These are phyloP conservation scores for Gastroboletus turbinatus DNA, from an alignment of 1,284 basidiomycete species.

Conservation along the genomic window DNA sequence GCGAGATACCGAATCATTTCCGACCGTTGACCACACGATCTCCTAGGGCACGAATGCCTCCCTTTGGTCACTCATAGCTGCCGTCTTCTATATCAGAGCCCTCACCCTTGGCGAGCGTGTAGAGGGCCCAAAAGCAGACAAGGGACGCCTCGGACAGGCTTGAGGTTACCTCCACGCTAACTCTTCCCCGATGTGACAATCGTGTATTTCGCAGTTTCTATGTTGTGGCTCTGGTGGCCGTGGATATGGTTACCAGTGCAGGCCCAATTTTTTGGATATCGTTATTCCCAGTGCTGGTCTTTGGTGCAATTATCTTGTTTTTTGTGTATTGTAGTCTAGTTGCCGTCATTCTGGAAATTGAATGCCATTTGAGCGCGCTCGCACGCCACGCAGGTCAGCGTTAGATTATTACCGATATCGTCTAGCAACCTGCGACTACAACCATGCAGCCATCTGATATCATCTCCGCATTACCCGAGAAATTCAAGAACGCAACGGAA, in stretches of 20 bases:
- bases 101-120: slow-evolving; percentile 63
- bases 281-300: slow-evolving; percentile 1
- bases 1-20: background rate
- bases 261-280: background rate
- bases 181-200: background rate
- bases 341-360: background rate
- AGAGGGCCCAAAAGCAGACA: slow-evolving; percentile 62
- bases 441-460: slow-evolving; percentile 46
- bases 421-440: background rate
- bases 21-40: slow-evolving; percentile 3
- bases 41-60: slow-evolving; percentile 73
- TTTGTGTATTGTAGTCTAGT: slow-evolving; percentile 6
- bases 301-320: background rate
- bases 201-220: background rate
- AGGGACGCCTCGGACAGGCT: slow-evolving; percentile 55
- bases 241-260: background rate
- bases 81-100: slow-evolving; percentile 62
- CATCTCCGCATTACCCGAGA: slow-evolving; percentile 54
- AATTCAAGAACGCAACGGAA: slow-evolving; percentile 61
- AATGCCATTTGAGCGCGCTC: background rate
- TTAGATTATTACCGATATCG: background rate
- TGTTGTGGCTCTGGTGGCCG: background rate
- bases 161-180: slow-evolving; percentile 35
- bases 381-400: slow-evolving; percentile 14
- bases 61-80: slow-evolving; percentile 70